Evolutionary conservation across 768 basidiomycete genomes (phyloP), one percentile per base, ranked within the genome.

Genomic region (Podaxis sp.): DNA sequence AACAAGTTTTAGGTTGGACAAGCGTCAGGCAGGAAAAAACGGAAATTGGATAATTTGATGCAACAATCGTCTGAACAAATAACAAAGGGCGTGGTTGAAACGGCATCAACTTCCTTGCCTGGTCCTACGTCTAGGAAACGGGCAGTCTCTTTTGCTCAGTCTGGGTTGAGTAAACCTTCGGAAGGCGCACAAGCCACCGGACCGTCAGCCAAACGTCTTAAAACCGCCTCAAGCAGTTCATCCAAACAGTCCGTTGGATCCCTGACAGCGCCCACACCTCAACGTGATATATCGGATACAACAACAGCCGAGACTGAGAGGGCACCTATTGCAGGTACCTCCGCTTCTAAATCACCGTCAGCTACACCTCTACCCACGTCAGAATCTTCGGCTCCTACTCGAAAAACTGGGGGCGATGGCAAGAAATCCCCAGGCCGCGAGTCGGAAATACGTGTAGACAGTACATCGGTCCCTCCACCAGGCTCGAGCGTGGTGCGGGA

Each of bases 71-170:
- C 57, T 3, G 14, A 21, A 6, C 47, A 10, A 13, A 21, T 46
- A 23, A 21, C n/a, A 18, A 27, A 32, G 13, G 14, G 5, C 3
- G 9, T 23, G n/a, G 18, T 21, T 4, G 25, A n/a, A n/a, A 32
- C 44, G 7, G 13, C 52, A n/a, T 14, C 16, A 11, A 32, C 47
- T 37, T 25, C 54, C 7, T n/a, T 36, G 9, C 3, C 48, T n/a
- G 25, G 21, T 25, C 36, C 21, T 50, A 14, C 36, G 5, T 28
- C 60, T n/a, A 59, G 44, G 25, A 64, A 64, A 57, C 63, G 63
- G 36, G 58, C 23, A 48, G 58, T 55, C 10, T 55, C 63, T 3
- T 38, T 54, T 32, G 21, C 37, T 11, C 55, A 46, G 18, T n/a
- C 50, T 28, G 58, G 25, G 5, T 46, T 25, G 21, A 37, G 27